Base-by-base conservation (phyloP, 164 flowering plant species). In the Kingdonia uniflora region DNA sequence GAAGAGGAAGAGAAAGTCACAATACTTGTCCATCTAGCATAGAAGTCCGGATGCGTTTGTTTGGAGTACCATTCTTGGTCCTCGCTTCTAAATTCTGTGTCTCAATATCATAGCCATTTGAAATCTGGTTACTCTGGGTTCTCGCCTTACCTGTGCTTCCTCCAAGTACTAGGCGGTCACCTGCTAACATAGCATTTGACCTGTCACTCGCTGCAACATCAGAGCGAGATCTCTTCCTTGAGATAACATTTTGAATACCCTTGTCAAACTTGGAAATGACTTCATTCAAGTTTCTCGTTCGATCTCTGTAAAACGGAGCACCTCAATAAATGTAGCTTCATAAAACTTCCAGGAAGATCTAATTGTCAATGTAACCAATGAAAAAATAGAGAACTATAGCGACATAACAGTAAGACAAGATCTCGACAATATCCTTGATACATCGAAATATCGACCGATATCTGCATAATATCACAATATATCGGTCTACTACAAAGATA, bases 41-140 rank as follows among this genome's bases (percentile, higher is more conserved):
- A 62, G 97, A 86, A 22, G 95, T 84, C 51, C 97, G 69, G 13
- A 81, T 76, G 38, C 97, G 97, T 63, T 82, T 90, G 64, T 66
- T 85, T 49, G 84, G 81, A 58, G 70, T 69, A 52, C 64, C 51
- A 69, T 38, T 70, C 60, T 79, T 84, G 11, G 65, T 56, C 64
- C 81, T 76, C 58, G 76, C 88, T 68, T 84, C 95, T 16, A 72
- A 24, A 61, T 79, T 82, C 61, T 75, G 92, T 44, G 71, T 74
- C 58, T 74, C 90, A 59, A 67, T 64, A 17, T 80, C 90, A 68
- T 64, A 68, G 64, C 51, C 61, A 65, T 65, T 64, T 26, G 74
- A 19, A 17, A 60, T 58, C 26, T 68, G 55, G 57, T 76, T 81
- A 69, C 64, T 66, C 49, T 80, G 86, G 20, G 68, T 55, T 49